These are phyloP conservation scores for Lodderomyces pseudojiufengensis DNA, from an alignment of 1,139 yeast genomes.

Conservation along the genomic window DNA sequence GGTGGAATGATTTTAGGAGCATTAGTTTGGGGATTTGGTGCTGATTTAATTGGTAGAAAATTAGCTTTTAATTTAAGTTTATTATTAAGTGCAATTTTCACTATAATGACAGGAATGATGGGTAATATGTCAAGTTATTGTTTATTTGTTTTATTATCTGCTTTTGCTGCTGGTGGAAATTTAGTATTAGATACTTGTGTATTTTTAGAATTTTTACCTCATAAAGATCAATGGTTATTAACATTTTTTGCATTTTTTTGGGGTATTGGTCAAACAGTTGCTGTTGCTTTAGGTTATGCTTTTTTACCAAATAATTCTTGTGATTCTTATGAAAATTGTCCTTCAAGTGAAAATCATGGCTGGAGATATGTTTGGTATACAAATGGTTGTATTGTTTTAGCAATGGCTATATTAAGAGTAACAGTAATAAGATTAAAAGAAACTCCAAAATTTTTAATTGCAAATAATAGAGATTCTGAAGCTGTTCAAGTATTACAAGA, in stretches of 20 bases:
- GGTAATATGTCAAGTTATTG: slow-evolving; percentile 45
- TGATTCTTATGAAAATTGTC: slow-evolving; percentile 33
- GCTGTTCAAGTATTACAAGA: slow-evolving; percentile 36
- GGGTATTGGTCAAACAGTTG: slow-evolving; percentile 61
- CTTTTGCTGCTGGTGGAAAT: slow-evolving; percentile 58
- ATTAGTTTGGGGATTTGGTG: slow-evolving; percentile 54
- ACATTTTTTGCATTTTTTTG: slow-evolving; percentile 59
- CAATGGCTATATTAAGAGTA: slow-evolving; percentile 45
- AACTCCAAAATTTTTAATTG: slow-evolving; percentile 54
- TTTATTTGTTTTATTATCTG: slow-evolving; percentile 44
- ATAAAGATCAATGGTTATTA: slow-evolving; percentile 49
- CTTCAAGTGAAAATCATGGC: slow-evolving; percentile 47
- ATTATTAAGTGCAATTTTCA: slow-evolving; percentile 47
- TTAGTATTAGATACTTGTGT: slow-evolving; percentile 59
- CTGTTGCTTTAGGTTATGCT: slow-evolving; percentile 55
- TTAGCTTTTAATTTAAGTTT: slow-evolving; percentile 54
- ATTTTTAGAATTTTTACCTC: slow-evolving; percentile 56
- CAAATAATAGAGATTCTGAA: slow-evolving; percentile 51
- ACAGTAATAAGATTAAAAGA: slow-evolving; percentile 48
- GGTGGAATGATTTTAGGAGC: slow-evolving; percentile 57
- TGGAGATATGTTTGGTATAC: slow-evolving; percentile 60
- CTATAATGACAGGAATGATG: slow-evolving; percentile 53
- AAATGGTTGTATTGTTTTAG: slow-evolving; percentile 50
- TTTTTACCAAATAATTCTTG: slow-evolving; percentile 50
- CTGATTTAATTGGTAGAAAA: slow-evolving; percentile 58